These are phyloP conservation scores for Thecaphora thlaspeos DNA, from an alignment of 1,284 basidiomycete species.

Conservation along the genomic window DNA sequence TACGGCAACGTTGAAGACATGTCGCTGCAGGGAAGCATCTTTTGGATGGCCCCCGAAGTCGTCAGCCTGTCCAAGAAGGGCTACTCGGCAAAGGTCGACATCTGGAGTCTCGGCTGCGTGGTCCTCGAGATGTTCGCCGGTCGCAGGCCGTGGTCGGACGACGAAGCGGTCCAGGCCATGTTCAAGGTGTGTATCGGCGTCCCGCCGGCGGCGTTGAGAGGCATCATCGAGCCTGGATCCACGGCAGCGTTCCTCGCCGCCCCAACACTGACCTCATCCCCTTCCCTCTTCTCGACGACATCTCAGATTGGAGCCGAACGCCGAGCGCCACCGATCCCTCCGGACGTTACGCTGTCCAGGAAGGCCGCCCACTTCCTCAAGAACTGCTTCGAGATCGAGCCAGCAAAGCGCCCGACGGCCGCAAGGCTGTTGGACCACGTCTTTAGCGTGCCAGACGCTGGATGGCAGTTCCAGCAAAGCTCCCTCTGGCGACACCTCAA, in stretches of 20 bases:
- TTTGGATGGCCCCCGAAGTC: conserved; percentile 99
- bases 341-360: conserved; percentile 72
- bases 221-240: no score
- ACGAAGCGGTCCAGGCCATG: conserved; percentile 88
- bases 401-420: conserved; percentile 80
- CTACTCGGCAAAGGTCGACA: conserved; percentile 95
- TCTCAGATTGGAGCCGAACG: conserved; percentile 74
- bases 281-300: conserved; percentile 2
- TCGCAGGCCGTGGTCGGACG: conserved; percentile 84
- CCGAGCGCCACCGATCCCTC: conserved; percentile 82
- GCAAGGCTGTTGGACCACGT: conserved; percentile 77
- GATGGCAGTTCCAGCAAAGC: conserved; percentile 46
- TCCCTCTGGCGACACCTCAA: conserved; percentile 29
- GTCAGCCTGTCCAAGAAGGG: conserved; percentile 73
- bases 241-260: no score
- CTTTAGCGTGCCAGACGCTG: conserved; percentile 64
- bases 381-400: conserved; percentile 87
- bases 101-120: conserved; percentile 97
- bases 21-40: conserved; percentile 89
- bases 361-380: conserved; percentile 82
- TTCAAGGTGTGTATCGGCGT: conserved; percentile 81
- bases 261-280: conserved; percentile 23
- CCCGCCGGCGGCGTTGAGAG: no score
- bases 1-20: conserved; percentile 74
- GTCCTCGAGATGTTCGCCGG: conserved; percentile 98